Base-by-base conservation (phyloP, 192 early-diverging fungal species). In the Coemansia javaensis region DNA sequence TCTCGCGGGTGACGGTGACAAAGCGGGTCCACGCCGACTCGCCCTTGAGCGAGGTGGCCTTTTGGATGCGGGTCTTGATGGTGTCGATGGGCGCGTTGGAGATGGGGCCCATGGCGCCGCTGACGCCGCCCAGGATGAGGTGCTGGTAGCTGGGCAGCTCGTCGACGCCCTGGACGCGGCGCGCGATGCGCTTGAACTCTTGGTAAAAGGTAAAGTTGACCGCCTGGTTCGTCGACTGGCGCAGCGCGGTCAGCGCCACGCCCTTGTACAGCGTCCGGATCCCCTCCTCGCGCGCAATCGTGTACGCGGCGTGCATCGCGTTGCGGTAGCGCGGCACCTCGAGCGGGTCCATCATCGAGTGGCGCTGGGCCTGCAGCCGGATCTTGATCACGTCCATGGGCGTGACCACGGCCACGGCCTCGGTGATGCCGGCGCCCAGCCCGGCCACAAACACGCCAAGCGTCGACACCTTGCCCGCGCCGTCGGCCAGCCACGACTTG, bases 301-400 rank as follows among this genome's bases (percentile, higher is more conserved):
- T 90, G 47, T 82, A 91, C 33, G 87, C 89, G 31, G 89, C 88
- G 59, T 96, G 93, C 28, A 85, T 77, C 13, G 93, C 91, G 66
- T 96, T 96, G 41, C 91, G 82, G 77, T 98, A 98, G 80, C 95
- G 96, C 22, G 93, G 93, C 18, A 93, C 74, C 48, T 98, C 95
- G 56, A 94, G 76, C 8, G 95, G 95, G 72, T 98, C 95, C 12
- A 91, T 81, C 79, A 93, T 93, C 24, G 92, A 95, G 59, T 96
- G 91, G 15, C 90, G 79, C 69, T 96, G 93, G 1, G 93, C 91
- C 67, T 98, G 95, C 46, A 98, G 76, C 59, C 95, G 90, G 57
- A 98, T 98, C 78, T 98, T 98, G 77, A 98, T 88, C 20, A 98
- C 91, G 47, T 98, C 95, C 95, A 98, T 96, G 17, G 95, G 95